Evolutionary conservation across 2,329 filamentous ascomycete genomes (phyloP), one percentile per base, ranked within the genome.

Genomic region (Pseudopithomyces maydicus): DNA sequence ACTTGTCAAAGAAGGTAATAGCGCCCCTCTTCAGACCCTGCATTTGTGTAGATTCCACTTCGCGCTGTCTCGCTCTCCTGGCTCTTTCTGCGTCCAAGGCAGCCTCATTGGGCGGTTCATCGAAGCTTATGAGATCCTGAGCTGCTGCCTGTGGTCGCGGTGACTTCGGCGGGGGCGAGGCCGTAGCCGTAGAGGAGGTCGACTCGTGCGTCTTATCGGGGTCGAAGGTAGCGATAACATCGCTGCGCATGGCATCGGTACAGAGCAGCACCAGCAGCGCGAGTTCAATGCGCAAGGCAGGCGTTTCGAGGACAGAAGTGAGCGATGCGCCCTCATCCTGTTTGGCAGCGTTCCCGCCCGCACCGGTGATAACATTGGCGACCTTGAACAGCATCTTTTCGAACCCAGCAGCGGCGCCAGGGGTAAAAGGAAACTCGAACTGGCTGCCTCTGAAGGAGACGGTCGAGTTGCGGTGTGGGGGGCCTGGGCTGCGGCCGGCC

Each of bases 1-100:
- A 98, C 65, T 91, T 89, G 56, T 89, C 86, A 71, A 93, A 96
- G 72, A 88, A 87, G 1, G 83, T 79, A 2, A 95, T 73, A 0
- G 87, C 82, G 55, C 89, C 87, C 61, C 85, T 86, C 76, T 87
- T 91, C 67, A 92, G 76, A 66, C 90, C 88, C 54, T 82, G 77
- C 68, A 89, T 82, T 51, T 79, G 77, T 6, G 78, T 76, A 0
- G 74, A 75, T 29, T 77, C 79, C 19, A 84, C 69, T 57, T 85
- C 82, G 54, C 78, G 78, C 66, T 81, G 76, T 42, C 81, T 68
- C 46, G 75, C 65, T 29, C 66, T 69, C 17, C 57, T 61, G 1
- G 50, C 57, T 32, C 57, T 52, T 35, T 67, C 59, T 6, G 55
- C 57, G 6, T 57, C 61, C 52, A 56, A 39, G 43, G 59, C 50